These are phyloP conservation scores for Lipomyces yarrowii DNA, from an alignment of 1,139 yeast genomes.

Conservation along the genomic window DNA sequence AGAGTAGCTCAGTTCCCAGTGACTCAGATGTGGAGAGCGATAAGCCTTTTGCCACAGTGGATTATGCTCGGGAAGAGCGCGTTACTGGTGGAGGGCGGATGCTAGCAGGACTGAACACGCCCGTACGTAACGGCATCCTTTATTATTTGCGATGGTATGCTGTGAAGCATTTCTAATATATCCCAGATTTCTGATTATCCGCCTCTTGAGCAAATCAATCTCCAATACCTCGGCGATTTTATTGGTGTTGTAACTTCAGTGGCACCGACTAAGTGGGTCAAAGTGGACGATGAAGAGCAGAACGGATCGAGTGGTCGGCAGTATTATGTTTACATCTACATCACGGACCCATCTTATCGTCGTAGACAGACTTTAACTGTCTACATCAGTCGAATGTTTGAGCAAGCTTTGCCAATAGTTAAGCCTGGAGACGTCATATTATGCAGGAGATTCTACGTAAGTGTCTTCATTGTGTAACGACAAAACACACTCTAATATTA, in stretches of 20 bases:
- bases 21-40: neutral
- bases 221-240: constrained; percentile 12
- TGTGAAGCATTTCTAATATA: neutral
- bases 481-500: neutral
- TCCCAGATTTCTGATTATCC: constrained; percentile 14
- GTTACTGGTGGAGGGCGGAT: neutral
- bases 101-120: constrained; percentile 8
- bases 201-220: constrained; percentile 9
- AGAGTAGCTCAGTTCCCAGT: neutral
- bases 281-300: neutral
- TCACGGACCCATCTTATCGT: constrained; percentile 16
- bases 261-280: neutral
- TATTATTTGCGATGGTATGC: neutral
- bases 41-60: neutral
- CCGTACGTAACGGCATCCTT: constrained; percentile 1
- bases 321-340: constrained; percentile 1
- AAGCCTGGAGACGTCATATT: constrained; percentile 20
- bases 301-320: neutral
- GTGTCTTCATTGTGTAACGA: neutral
- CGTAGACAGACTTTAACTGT: constrained; percentile 5
- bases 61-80: neutral
- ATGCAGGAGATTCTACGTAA: constrained; percentile 16
- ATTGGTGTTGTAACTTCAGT: constrained; percentile 17
- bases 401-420: constrained; percentile 15
- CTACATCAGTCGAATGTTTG: constrained; percentile 5